Evolutionary conservation across 208 protist species (phyloP).

Genomic region (Crithidia thermophila): DNA sequence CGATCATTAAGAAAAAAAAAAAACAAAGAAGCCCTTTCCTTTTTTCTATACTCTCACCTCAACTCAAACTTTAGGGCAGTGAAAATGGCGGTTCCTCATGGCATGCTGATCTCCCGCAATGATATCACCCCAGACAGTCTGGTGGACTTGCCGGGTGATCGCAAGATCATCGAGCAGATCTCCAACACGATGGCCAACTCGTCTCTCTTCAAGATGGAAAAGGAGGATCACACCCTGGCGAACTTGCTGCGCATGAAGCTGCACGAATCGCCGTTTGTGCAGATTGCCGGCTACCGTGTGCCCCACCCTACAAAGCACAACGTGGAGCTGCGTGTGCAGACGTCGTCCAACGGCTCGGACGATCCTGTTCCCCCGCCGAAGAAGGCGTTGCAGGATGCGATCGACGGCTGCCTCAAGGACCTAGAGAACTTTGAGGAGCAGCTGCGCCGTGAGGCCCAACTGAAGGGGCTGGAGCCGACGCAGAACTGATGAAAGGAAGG

Average conservation of each 20-base stretch:
- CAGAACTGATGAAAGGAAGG: too few species aligned
- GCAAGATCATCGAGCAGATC: conserved; percentile 82
- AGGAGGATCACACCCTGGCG: conserved; percentile 91
- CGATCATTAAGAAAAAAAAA: too few species aligned
- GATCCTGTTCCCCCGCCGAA: conserved; percentile 73
- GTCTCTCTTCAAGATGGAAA: conserved; percentile 88
- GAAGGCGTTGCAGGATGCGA: conserved; percentile 71
- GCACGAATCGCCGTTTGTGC: conserved; percentile 76
- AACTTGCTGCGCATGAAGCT: conserved; percentile 92
- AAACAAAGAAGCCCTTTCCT: too few species aligned
- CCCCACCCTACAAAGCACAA: conserved; percentile 91
- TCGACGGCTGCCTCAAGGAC: conserved; percentile 80
- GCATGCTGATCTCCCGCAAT: conserved; percentile 93
- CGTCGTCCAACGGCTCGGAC: conserved; percentile 57
- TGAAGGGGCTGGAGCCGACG: conserved; percentile 51
- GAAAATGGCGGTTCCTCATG: conserved; percentile 72
- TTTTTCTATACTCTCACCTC: too few species aligned
- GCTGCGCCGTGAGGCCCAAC: conserved; percentile 65
- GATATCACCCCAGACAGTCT: conserved; percentile 90
- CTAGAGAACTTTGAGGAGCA: conserved; percentile 80
- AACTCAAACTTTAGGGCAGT: neutral
- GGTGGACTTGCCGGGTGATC: conserved; percentile 82
- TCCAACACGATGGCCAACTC: conserved; percentile 85
- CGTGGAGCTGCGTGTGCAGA: conserved; percentile 89
- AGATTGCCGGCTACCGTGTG: conserved; percentile 89